Evolutionary conservation across 768 basidiomycete genomes (phyloP), one percentile per base, ranked within the genome.

Genomic region (Panellus pusillus): DNA sequence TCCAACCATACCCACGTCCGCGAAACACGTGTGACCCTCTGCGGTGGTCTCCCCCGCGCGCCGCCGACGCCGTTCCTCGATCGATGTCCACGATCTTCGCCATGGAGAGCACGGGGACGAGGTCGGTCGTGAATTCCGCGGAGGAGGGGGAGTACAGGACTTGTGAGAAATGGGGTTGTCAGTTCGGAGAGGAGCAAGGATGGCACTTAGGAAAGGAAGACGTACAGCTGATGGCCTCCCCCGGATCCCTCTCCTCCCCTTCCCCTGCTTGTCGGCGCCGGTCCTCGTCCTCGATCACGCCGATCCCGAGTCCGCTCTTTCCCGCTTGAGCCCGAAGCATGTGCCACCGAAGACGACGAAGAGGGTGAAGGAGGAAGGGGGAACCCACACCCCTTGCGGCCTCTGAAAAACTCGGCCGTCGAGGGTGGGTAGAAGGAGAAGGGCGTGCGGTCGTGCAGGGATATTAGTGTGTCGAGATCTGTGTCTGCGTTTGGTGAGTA

Each of bases 111-210:
- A 62, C 48, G 31, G 61, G 61, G 9, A 49, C 49, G 28, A 62
- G 45, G 51, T 62, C 57, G n/a, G 57, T 58, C 39, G 61, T 62
- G 44, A 62, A 62, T 14, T 62, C 61, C 1, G 61, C 54, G 32
- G 43, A 46, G 50, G 61, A 58, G 13, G 57, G 47, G 15, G 53
- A 56, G 19, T 50, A 39, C 13, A 62, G 44, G 47, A 62, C 60
- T 61, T 29, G n/a, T n/a, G n/a, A n/a, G n/a, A n/a, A n/a, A n/a
- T 7, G 9, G 35, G 27, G 32, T 35, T 6, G 18, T 18, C 2
- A 14, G 9, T 18, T 27, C 17, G 29, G 36, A 28, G 19, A 11
- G 42, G 43, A 8, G 20, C 20, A 31, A 27, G 44, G 4, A n/a
- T n/a, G n/a, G n/a, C n/a, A n/a, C n/a, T n/a, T n/a, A n/a, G n/a